These are phyloP conservation scores for Corymbia maculata DNA, from an alignment of 345 rosid genomes.

Conservation along the genomic window DNA sequence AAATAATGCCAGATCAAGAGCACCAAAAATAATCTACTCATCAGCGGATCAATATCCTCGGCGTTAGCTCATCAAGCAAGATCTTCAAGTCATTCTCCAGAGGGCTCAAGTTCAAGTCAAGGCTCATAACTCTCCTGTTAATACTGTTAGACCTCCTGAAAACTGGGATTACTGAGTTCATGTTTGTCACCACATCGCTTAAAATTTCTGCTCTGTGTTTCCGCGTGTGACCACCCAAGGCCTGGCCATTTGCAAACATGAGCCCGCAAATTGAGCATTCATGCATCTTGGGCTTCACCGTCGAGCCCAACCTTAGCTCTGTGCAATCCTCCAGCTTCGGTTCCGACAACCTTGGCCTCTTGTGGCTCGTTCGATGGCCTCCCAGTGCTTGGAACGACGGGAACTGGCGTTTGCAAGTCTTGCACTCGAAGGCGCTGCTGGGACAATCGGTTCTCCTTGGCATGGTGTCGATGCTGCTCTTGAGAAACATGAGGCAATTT, in stretches of 20 bases:
- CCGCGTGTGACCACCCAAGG: constrained; percentile 12
- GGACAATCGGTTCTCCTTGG: neutral
- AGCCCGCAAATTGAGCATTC: constrained; percentile 8
- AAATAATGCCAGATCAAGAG: neutral
- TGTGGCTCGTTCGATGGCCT: constrained; percentile 43
- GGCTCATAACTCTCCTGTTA: neutral
- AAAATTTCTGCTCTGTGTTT: neutral
- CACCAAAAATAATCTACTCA: neutral
- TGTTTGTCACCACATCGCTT: neutral
- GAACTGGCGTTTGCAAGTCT: constrained; percentile 22
- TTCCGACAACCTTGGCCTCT: neutral
- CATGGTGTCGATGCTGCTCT: neutral
- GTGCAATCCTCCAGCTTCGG: neutral
- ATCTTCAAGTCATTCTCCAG: constrained; percentile 6
- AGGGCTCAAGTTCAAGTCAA: constrained; percentile 8
- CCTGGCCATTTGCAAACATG: constrained; percentile 6
- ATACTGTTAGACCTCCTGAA: neutral
- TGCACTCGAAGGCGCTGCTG: constrained; percentile 13
- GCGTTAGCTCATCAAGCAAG: neutral
- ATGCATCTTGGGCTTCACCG: constrained; percentile 4
- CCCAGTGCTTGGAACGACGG: constrained; percentile 32
- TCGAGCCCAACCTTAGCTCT: neutral
- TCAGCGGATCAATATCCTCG: neutral
- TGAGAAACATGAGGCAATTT: constrained; percentile 32
- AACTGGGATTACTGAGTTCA: neutral